Evolutionary conservation across 495 filamentous ascomycete genomes (phyloP), one percentile per base, ranked within the genome.

Genomic region (Neurospora tetraspora): DNA sequence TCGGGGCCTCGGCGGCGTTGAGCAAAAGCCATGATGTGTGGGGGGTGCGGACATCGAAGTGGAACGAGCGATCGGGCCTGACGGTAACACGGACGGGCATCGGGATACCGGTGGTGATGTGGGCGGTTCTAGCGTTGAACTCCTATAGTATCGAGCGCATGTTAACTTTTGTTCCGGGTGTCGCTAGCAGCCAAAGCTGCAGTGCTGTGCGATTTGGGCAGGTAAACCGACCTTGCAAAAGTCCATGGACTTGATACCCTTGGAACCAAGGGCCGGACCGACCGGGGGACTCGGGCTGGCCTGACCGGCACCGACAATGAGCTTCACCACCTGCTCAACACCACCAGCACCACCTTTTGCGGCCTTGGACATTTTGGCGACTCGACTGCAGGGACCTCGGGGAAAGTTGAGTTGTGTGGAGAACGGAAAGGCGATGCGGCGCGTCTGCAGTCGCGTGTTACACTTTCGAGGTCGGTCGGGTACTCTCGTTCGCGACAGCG

Each of bases 191-290:
- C 27, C 27, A 27, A 27, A 27, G 27, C 27, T 27, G 27, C 27
- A 27, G 27, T 27, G 27, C 27, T 2, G 27, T 27, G 27, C 27
- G 27, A 27, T 27, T 27, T 27, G 27, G 27, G 27, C 27, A 27
- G 27, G 27, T 27, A 27, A 27, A 74, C 84, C 76, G 78, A 98
- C 96, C 88, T 99, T 99, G 88, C 96, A 98, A 81, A 98, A 98
- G 83, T 99, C 96, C 92, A 99, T 99, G 73, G 92, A 94, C 86
- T 99, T 99, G 47, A 99, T 92, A 85, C 96, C 96, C 86, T 97
- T 98, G 81, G 92, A 94, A 81, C 96, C 96, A 74, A 99, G 87
- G 61, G 96, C 96, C 38, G 96, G 96, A 84, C 96, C 96, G 78
- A 99, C 94, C 4, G 96, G 96, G n/a, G 96, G 96, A 84, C 93